phyloP scores from a whole-genome alignment of 148 eudicot genomes.

The Camellia lanceoleosa region DNA sequence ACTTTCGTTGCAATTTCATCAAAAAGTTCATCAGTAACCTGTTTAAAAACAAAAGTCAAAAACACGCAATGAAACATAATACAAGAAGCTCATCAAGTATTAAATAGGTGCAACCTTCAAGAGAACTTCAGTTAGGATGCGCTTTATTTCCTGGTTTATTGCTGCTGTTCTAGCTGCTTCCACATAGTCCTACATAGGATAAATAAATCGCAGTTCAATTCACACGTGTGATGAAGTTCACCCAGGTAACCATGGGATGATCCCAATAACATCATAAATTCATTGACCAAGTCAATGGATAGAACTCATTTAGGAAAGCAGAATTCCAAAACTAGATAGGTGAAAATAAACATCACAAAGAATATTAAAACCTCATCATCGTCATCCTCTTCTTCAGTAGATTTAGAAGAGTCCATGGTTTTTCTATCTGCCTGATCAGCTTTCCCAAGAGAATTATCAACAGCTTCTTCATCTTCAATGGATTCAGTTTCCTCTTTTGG shows the following conservation, averaged over 20 bases:
- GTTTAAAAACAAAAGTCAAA: conserved; percentile 28
- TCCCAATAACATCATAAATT: neutral
- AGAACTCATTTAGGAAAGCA: conserved; percentile 7
- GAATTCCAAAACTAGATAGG: neutral
- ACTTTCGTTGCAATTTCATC: conserved; percentile 93
- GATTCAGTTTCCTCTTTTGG: conserved; percentile 51
- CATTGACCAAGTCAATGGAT: neutral
- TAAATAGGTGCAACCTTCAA: conserved; percentile 55
- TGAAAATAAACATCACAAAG: conserved; percentile 1
- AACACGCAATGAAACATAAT: conserved; percentile 6
- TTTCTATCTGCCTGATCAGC: conserved; percentile 75
- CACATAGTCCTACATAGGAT: conserved; percentile 56
- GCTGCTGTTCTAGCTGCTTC: conserved; percentile 84
- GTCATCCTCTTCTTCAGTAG: conserved; percentile 79
- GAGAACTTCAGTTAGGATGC: conserved; percentile 91
- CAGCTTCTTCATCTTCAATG: conserved; percentile 56
- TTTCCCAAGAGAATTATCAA: conserved; percentile 47
- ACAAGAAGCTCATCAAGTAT: neutral
- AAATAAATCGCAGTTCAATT: conserved; percentile 15
- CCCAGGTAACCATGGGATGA: neutral
- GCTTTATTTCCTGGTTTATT: conserved; percentile 93
- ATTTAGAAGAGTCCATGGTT: conserved; percentile 74
- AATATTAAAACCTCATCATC: conserved; percentile 42
- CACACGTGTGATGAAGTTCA: neutral
- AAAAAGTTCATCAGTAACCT: conserved; percentile 96